Conservation (phyloP, 768 basidiomycete genomes). For the Tricholoma hemisulphureum region DNA sequence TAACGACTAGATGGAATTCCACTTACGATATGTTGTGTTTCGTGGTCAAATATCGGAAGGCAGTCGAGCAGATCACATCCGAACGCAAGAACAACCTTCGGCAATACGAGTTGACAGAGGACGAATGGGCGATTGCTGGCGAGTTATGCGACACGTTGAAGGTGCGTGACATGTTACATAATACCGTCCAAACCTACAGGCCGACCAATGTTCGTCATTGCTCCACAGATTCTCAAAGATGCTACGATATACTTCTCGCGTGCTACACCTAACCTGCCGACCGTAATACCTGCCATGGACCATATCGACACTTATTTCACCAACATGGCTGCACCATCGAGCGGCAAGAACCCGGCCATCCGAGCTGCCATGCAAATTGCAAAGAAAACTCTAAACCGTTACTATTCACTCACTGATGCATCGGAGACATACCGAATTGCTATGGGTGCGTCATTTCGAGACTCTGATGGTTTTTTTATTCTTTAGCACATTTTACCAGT, state of each 20-base stretch:
- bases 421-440: constrained; percentile 34
- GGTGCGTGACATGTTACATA: background rate
- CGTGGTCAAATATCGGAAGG: background rate
- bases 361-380: constrained; percentile 20
- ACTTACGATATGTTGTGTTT: constrained; percentile 5
- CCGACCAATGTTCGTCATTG: too few relatives aligned
- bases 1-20: constrained; percentile 38
- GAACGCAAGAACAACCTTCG: background rate
- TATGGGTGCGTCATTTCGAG: constrained; percentile 40
- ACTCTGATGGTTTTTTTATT: too few relatives aligned
- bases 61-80: background rate
- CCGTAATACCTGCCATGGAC: constrained; percentile 37
- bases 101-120: background rate
- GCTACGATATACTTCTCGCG: constrained; percentile 33
- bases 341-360: constrained; percentile 16
- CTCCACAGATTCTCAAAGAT: constrained; percentile 33
- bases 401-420: constrained; percentile 31
- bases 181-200: background rate
- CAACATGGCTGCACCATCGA: background rate
- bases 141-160: background rate
- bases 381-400: constrained; percentile 30
- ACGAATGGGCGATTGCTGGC: background rate
- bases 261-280: constrained; percentile 25
- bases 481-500: too few relatives aligned
- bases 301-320: constrained; percentile 8